Evolutionary conservation across 73 alveolate species (phyloP), one percentile per base, ranked within the genome.

Genomic region (Symbiodinium natans): DNA sequence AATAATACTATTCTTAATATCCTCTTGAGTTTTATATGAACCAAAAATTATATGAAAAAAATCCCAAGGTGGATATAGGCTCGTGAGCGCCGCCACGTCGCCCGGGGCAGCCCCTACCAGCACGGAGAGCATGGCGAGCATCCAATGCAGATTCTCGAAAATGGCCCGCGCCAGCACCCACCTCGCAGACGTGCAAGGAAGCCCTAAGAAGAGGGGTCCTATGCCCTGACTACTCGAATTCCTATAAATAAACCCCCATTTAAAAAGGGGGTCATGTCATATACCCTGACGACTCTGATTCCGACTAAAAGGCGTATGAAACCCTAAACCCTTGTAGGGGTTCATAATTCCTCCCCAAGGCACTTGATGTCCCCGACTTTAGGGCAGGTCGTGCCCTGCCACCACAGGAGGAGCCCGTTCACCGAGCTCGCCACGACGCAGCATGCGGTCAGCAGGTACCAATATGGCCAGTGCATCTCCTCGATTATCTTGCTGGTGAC

Each of bases 121-220:
- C 52, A 73, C 97, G 0, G 97, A 84, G 40, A 82, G 63, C 41
- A 82, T 59, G 43, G 77, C 92, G 41, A 42, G 34, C 15, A 27
- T 68, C 97, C 97, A 90, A 34, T 90, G 97, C 41, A 90, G 41
- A 21, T 56, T 29, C 39, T 90, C 89, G 88, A 90, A 42, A 6
- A 90, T 4, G n/a, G 97, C 43, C 5, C 97, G 97, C 2, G 97
- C 74, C 29, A 90, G 38, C 52, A 90, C 97, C 97, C 97, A 90
- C 88, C 48, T 84, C 54, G 48, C 93, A 15, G 41, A 36, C 4
- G 52, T 15, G 36, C 52, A 25, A 19, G 93, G 93, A 13, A 84
- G 93, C 21, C 43, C 93, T 48, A 46, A 31, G 33, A 11, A 11
- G 80, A 84, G 48, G 80, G 33, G 48, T 34, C 31, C n/a, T 23